Base-by-base conservation (phyloP, 306 rosid species). In the Acacia melanoxylon region DNA sequence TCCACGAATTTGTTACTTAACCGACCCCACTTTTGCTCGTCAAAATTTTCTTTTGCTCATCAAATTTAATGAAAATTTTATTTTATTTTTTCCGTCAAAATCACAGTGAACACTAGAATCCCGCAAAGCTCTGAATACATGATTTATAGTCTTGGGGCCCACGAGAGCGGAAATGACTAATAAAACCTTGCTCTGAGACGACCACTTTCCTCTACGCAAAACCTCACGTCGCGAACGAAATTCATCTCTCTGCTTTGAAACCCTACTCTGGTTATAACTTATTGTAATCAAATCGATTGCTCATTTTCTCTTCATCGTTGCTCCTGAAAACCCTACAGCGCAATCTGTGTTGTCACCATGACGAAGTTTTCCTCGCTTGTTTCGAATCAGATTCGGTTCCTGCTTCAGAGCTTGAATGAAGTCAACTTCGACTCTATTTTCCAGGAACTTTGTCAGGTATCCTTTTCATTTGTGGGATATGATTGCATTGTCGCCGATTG, bases 321-420 rank as follows among this genome's bases (percentile, higher is more conserved):
- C 37, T 31, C 83, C 17, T 62, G 56, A 40, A 76, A 90, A 80
- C 88, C 67, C 91, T 75, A 77, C 65, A 16, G 16, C 68, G 58
- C 67, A 33, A 72, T 58, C 69, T 22, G 16, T 40, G 40, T 37
- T 37, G 63, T 20, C 80, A 78, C 82, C 80, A 91, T 94, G 97
- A 70, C 89, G 80, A 86, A 40, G 71, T 89, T 94, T 56, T 89
- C 97, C 74, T 83, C 90, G 75, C 79, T 87, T 37, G 67, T 89
- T 63, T 87, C 97, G 74, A 89, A 81, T 80, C 98, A 93, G 91
- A 92, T 96, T 91, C 98, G 97, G 8, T 91, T 91, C 80, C 90
- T 93, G 78, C 97, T 96, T 56, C 92, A 81, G 74, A 88, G 94
- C 80, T 80, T 93, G 82, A 88, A 86, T 82, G 89, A 93, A 25